Evolutionary conservation across 164 flowering plant genomes (phyloP).

Genomic region (Vitis rupestris): DNA sequence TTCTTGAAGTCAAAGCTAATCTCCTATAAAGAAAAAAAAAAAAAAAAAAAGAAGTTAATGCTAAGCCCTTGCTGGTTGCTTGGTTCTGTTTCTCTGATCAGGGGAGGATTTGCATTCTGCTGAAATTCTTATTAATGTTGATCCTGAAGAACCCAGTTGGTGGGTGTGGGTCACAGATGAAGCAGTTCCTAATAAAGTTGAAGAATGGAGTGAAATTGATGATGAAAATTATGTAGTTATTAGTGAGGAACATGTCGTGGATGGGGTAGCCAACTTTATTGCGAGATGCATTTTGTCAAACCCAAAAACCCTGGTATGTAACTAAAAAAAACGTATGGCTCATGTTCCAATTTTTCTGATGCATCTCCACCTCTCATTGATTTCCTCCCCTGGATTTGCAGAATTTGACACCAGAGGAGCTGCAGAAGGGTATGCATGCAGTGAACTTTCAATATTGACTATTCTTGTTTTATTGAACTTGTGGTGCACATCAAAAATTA

Average conservation of each 20-base stretch:
- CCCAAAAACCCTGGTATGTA: slow-evolving; percentile 68
- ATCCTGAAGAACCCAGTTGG: slow-evolving; percentile 72
- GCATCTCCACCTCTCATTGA: slow-evolving; percentile 12
- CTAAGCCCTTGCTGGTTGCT: neutral
- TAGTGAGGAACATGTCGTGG: slow-evolving; percentile 82
- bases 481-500: too few relatives aligned
- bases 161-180: slow-evolving; percentile 97
- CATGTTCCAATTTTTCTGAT: neutral
- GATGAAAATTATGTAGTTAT: slow-evolving; percentile 73
- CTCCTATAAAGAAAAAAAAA: too few relatives aligned
- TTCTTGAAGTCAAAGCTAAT: neutral
- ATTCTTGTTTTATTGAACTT: neutral
- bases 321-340: neutral
- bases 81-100: slow-evolving; percentile 20
- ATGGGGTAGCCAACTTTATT: slow-evolving; percentile 89
- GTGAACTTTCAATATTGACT: neutral
- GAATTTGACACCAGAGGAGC: slow-evolving; percentile 71
- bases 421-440: slow-evolving; percentile 66
- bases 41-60: neutral
- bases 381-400: slow-evolving; percentile 41
- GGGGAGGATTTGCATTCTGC: slow-evolving; percentile 59
- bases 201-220: slow-evolving; percentile 86
- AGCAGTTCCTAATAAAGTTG: slow-evolving; percentile 53
- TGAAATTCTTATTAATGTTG: slow-evolving; percentile 63
- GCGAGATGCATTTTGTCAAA: slow-evolving; percentile 86